Conservation (phyloP, 2,329 filamentous ascomycete genomes). For the Pyrenochaeta sp. region DNA sequence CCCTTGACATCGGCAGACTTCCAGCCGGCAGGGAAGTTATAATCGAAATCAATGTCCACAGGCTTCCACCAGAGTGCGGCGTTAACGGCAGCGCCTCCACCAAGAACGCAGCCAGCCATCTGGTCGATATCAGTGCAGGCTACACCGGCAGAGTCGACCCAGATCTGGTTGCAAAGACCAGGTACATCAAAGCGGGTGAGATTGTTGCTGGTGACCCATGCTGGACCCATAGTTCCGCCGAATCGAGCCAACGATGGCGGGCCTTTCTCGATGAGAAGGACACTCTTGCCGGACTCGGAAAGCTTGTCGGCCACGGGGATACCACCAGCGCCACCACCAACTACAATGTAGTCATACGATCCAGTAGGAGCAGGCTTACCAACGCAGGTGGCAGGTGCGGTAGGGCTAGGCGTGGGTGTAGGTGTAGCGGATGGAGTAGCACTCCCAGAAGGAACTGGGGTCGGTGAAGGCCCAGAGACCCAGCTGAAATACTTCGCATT, state of each 20-base stretch:
- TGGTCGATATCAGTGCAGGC: constrained; percentile 74
- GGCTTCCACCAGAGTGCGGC: constrained; percentile 74
- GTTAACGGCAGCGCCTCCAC: constrained; percentile 72
- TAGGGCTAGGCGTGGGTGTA: constrained; percentile 38
- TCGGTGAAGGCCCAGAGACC: no score
- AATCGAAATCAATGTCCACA: constrained; percentile 71
- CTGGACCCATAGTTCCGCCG: constrained; percentile 66
- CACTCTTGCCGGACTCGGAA: constrained; percentile 69
- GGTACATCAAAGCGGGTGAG: constrained; percentile 76
- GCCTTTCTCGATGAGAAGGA: constrained; percentile 63
- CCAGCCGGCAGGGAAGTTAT: constrained; percentile 77
- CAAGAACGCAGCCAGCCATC: constrained; percentile 75
- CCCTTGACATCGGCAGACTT: constrained; percentile 67
- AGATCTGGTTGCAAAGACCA: constrained; percentile 75
- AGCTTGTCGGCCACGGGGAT: constrained; percentile 67
- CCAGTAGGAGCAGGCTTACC: constrained; percentile 49
- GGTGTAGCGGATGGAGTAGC: constrained; percentile 31
- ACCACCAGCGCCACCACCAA: constrained; percentile 69
- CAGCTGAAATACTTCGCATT: constrained; percentile 54
- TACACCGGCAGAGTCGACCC: constrained; percentile 68
- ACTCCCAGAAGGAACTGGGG: constrained; percentile 20
- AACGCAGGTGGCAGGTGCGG: constrained; percentile 43
- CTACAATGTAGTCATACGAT: constrained; percentile 69
- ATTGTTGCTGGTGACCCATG: constrained; percentile 68
- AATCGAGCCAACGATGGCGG: constrained; percentile 68